phyloP scores from a whole-genome alignment of 1,284 basidiomycete genomes.

The Rhodotorula glutinis region DNA sequence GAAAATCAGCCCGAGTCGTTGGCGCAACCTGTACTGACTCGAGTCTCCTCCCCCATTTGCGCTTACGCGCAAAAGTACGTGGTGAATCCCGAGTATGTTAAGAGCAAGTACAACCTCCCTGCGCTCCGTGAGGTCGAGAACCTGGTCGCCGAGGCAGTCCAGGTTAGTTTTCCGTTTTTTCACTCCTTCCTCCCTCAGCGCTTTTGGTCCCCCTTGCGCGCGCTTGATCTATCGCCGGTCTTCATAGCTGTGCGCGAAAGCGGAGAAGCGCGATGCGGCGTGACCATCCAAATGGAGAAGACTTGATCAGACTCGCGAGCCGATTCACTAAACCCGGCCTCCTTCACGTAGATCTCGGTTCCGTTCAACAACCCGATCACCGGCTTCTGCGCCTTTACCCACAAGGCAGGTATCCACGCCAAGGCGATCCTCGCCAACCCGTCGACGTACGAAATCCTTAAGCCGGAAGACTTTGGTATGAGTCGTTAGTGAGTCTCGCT shows the following conservation, averaged over 20 bases:
- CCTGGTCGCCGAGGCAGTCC: constrained; percentile 96
- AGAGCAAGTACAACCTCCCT: constrained; percentile 96
- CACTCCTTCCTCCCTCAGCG: too few relatives aligned
- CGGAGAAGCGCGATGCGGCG: too few relatives aligned
- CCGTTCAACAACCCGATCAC: constrained; percentile 88
- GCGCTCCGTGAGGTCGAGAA: constrained; percentile 99
- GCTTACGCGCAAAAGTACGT: constrained; percentile 17
- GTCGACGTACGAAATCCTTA: constrained; percentile 91
- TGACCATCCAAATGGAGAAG: too few relatives aligned
- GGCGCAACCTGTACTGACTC: too few relatives aligned
- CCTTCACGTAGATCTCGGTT: constrained; percentile 64
- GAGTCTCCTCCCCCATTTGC: too few relatives aligned
- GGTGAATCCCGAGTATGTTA: constrained; percentile 89
- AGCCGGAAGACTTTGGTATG: constrained; percentile 91
- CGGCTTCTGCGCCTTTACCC: constrained; percentile 99
- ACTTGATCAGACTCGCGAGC: too few relatives aligned
- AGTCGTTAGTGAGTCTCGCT: constrained; percentile 63
- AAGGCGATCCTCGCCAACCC: constrained; percentile 99
- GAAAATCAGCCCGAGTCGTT: too few relatives aligned
- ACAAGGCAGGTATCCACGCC: constrained; percentile 99
- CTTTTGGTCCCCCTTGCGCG: too few relatives aligned
- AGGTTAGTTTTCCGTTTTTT: constrained; percentile 48
- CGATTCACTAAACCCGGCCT: not conserved
- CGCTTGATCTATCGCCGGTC: too few relatives aligned
- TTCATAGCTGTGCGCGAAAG: too few relatives aligned